Evolutionary conservation across 1,284 basidiomycete species (phyloP).

Genomic region (Ustilago crameri): DNA sequence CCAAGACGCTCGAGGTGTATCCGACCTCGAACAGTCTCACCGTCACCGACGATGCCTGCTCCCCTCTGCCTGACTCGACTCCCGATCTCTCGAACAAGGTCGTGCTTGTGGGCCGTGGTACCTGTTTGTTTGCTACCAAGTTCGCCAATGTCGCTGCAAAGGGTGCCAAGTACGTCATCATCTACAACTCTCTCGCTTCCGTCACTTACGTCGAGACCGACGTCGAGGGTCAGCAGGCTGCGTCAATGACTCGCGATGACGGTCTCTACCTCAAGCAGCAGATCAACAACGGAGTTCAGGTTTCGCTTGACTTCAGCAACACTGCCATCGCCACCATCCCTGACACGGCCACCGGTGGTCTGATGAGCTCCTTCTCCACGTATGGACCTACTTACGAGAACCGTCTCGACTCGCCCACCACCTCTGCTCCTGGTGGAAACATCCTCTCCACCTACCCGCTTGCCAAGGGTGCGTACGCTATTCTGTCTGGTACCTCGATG

Average conservation of each 20-base stretch:
- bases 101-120: constrained; percentile 54
- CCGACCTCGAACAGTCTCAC: constrained; percentile 43
- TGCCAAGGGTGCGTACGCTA: constrained; percentile 69
- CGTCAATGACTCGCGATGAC: constrained; percentile 46
- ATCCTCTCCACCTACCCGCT: constrained; percentile 62
- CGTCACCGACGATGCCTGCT: constrained; percentile 49
- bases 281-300: constrained; percentile 69
- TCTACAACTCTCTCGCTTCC: constrained; percentile 62
- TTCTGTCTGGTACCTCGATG: constrained; percentile 70
- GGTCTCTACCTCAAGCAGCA: constrained; percentile 68
- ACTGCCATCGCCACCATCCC: constrained; percentile 63
- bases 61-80: constrained; percentile 49
- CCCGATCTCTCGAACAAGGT: constrained; percentile 54
- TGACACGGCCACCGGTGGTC: constrained; percentile 72
- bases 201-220: constrained; percentile 50
- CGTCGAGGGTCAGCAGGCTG: constrained; percentile 44
- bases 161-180: constrained; percentile 66
- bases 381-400: constrained; percentile 76
- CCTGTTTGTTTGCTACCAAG: constrained; percentile 59
- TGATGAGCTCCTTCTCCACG: constrained; percentile 73
- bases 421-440: constrained; percentile 75
- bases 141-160: constrained; percentile 60
- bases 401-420: constrained; percentile 72
- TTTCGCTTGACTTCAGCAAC: constrained; percentile 73
- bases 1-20: constrained; percentile 48